Conservation (phyloP, 2,329 filamentous ascomycete species). For the Bertia moriformis region DNA sequence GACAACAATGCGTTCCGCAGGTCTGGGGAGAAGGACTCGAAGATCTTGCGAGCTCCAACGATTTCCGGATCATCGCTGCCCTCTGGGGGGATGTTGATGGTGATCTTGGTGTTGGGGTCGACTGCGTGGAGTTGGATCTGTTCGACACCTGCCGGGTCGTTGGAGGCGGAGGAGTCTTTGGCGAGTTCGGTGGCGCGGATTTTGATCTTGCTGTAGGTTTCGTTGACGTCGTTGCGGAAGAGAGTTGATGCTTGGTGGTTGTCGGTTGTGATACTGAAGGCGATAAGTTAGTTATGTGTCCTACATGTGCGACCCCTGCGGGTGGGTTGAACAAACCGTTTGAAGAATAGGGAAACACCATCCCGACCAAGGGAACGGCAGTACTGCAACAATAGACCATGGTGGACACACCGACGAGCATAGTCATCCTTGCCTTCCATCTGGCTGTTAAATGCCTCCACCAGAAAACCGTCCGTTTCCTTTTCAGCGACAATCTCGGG, state of each 20-base stretch:
- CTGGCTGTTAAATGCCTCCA: conserved; percentile 50
- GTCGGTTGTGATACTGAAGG: conserved; percentile 43
- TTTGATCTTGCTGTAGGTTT: conserved; percentile 52
- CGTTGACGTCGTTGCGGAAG: conserved; percentile 58
- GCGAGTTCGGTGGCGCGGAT: conserved; percentile 41
- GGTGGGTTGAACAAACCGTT: conserved; percentile 17
- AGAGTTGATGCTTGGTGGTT: conserved; percentile 56
- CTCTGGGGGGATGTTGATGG: conserved; percentile 46
- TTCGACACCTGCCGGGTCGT: conserved; percentile 44
- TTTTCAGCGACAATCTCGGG: conserved; percentile 49
- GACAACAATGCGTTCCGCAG: conserved; percentile 52
- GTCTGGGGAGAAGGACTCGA: conserved; percentile 53
- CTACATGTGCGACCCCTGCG: not conserved
- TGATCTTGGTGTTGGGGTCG: conserved; percentile 55
- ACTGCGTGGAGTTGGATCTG: conserved; percentile 68
- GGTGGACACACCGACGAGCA: conserved; percentile 57
- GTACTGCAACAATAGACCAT: conserved; percentile 60
- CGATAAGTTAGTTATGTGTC: not conserved
- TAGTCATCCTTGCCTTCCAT: conserved; percentile 42
- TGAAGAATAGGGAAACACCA: conserved; percentile 60
- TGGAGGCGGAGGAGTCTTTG: conserved; percentile 32
- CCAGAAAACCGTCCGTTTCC: conserved; percentile 57
- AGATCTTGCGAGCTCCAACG: conserved; percentile 40
- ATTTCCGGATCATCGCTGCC: conserved; percentile 35
- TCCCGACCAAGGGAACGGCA: conserved; percentile 55